Percentiles rank a stretch among this genome's conserved stretches.
Conservation (phyloP, 208 protist genomes). For the Strigomonas culicis region DNA sequence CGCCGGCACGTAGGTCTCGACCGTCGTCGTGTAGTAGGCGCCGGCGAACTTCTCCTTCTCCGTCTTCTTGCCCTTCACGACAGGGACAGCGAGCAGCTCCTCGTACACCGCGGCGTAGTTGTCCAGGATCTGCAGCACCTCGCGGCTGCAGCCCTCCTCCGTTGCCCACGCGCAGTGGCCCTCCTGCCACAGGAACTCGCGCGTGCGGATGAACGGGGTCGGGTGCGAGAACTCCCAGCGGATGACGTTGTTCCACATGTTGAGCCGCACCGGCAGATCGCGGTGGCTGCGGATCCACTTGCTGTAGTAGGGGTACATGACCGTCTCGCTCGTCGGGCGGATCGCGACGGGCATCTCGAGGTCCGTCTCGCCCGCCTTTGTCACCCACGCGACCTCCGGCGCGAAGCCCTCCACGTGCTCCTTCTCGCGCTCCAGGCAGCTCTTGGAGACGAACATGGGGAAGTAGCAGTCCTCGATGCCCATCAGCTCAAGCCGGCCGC, state of each 20-base stretch:
- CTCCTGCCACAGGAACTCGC: slow-evolving; percentile 99
- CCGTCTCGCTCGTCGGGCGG: slow-evolving; percentile 98
- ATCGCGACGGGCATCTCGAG: slow-evolving; percentile 96
- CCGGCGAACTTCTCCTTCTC: slow-evolving; percentile 99
- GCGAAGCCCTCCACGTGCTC: slow-evolving; percentile 99
- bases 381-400: slow-evolving; percentile 95
- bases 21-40: slow-evolving; percentile 97
- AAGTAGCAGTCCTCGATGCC: slow-evolving; percentile 98
- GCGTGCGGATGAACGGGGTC: slow-evolving; percentile 98
- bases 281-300: slow-evolving; percentile 98
- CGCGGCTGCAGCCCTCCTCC: slow-evolving; percentile 91
- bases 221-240: slow-evolving; percentile 99
- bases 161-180: slow-evolving; percentile 95
- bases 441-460: slow-evolving; percentile 97
- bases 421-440: slow-evolving; percentile 95
- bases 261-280: slow-evolving; percentile 97
- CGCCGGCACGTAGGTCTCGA: slow-evolving; percentile 97
- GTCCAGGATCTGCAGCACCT: slow-evolving; percentile 95
- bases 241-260: slow-evolving; percentile 99
- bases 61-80: slow-evolving; percentile 96
- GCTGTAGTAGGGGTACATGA: slow-evolving; percentile 98
- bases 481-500: slow-evolving; percentile 85
- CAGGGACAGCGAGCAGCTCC: slow-evolving; percentile 97
- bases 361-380: slow-evolving; percentile 80
- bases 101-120: slow-evolving; percentile 96